Base-by-base conservation (phyloP, 208 protist genomes). In the Acanthamoeba sp. region DNA sequence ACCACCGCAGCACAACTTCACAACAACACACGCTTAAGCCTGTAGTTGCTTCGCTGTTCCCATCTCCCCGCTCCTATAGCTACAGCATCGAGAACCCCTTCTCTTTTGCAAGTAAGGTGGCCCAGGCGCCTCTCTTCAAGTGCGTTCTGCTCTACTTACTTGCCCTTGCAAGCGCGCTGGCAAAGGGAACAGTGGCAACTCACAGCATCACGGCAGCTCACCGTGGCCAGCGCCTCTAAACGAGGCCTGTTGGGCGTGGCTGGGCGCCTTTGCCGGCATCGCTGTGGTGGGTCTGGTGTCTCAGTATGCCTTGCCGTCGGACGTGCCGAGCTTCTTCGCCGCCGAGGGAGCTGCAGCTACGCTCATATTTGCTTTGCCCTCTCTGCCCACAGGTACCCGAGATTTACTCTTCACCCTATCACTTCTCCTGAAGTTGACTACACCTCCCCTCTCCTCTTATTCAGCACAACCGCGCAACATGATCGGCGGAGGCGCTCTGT, bases 401-500 rank as follows among this genome's bases (percentile, higher is more conserved):
- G 1, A 6, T n/a, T 10, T 20, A 16, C 36, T 76, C 0, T 2
- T 76, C 66, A 3, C 27, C 62, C 7, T 71, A 6, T 71, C 7
- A 6, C 7, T 71, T 7, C 29, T 71, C 27, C 20, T 71, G 62
- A 71, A 29, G 6, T 16, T 16, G 48, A 20, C 48, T 55, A 20
- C 48, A 20, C 16, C 48, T 55, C 48, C 6, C 16, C 55, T 62
- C 55, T n/a, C 24, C 55, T 29, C 16, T n/a, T 14, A 62, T n/a
- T 10, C 66, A 76, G 66, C 66, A 24, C 66, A 76, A 36, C 66
- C 66, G 36, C n/a, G 66, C 12, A 76, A 76, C 66, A 76, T 76
- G 66, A 40, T 76, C 66, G 66, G 66, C 9, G 66, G 66, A 38
- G 66, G 22, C 0, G 36, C 36, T 9, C 0, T 76, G 0, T 76